Evolutionary conservation across 257 asterid species (phyloP).

Genomic region (Mentha longifolia): DNA sequence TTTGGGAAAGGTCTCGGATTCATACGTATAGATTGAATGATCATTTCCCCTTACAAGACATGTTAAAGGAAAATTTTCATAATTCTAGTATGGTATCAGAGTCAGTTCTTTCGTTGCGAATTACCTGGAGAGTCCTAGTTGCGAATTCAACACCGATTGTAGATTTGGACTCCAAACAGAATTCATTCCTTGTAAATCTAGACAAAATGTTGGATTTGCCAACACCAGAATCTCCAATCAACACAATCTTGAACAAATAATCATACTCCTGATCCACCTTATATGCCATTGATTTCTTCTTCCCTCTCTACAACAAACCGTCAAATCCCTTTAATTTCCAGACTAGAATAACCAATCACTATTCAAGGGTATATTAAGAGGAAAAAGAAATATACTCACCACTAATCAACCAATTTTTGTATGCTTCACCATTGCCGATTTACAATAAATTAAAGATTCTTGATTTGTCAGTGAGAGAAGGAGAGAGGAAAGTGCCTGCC

Average conservation of each 20-base stretch:
- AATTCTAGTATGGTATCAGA: no score
- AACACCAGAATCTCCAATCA: slow-evolving; percentile 50
- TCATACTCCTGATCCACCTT: slow-evolving; percentile 57
- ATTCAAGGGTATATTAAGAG: no score
- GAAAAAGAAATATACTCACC: slow-evolving; percentile 25
- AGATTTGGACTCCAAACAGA: slow-evolving; percentile 54
- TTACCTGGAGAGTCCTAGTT: slow-evolving; percentile 53
- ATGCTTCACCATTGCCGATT: slow-evolving; percentile 31
- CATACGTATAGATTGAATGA: no score
- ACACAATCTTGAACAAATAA: slow-evolving; percentile 53
- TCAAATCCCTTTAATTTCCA: neutral
- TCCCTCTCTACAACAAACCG: slow-evolving; percentile 32
- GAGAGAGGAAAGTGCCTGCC: slow-evolving; percentile 23
- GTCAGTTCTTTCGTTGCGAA: no score
- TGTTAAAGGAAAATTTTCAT: no score
- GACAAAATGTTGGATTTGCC: slow-evolving; percentile 53
- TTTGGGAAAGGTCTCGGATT: no score
- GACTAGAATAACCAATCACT: neutral
- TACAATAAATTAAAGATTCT: neutral
- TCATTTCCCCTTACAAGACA: no score
- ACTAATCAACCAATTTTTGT: slow-evolving; percentile 35
- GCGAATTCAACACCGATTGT: slow-evolving; percentile 60
- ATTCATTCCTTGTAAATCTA: slow-evolving; percentile 54
- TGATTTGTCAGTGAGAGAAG: slow-evolving; percentile 27
- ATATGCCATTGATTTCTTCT: slow-evolving; percentile 45